Evolutionary conservation across 2,329 filamentous ascomycete species (phyloP), one percentile per base, ranked within the genome.

Genomic region (Aspergillus spinulosporus): DNA sequence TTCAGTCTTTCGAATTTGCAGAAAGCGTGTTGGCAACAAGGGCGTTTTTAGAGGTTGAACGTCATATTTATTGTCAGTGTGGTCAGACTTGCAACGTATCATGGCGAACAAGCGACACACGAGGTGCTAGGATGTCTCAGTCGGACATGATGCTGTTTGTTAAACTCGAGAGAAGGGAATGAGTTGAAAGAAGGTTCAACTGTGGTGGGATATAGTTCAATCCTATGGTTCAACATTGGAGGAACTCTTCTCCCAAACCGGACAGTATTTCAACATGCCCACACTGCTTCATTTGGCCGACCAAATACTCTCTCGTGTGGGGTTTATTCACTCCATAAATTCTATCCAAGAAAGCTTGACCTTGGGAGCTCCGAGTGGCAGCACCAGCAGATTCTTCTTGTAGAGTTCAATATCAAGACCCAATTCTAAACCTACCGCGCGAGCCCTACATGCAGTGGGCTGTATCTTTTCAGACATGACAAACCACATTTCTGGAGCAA

Each of bases 311-410:
- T 58, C 49, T 42, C 50, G 53, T 5, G 31, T 62, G 9, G 52
- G 59, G 40, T 62, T 56, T 45, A 49, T 62, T n/a, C 50, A 62
- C 31, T 59, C 54, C 9, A 29, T 46, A 26, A 54, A 58, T 15
- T 52, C 59, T 29, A 12, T 48, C 15, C 52, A 62, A 36, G 52
- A 57, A 15, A 56, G n/a, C 58, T 62, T 48, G 39, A 43, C 5
- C 37, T 62, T n/a, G 55, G 55, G 12, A 29, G 11, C 9, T 9
- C n/a, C 40, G 32, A 9, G n/a, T 62, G 50, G 59, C 44, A 62
- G 15, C 52, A 48, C 31, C 52, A 55, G 15, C 52, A 61, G 31
- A 14, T 56, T 8, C 29, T 54, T 6, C 29, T 61, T 1, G 53
- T 54, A 11, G 47, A 56, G 28, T 59, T 61, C 40, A 15, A 43